Conservation (phyloP, 2,329 filamentous ascomycete species). For the Sporothrix euskadiensis region DNA sequence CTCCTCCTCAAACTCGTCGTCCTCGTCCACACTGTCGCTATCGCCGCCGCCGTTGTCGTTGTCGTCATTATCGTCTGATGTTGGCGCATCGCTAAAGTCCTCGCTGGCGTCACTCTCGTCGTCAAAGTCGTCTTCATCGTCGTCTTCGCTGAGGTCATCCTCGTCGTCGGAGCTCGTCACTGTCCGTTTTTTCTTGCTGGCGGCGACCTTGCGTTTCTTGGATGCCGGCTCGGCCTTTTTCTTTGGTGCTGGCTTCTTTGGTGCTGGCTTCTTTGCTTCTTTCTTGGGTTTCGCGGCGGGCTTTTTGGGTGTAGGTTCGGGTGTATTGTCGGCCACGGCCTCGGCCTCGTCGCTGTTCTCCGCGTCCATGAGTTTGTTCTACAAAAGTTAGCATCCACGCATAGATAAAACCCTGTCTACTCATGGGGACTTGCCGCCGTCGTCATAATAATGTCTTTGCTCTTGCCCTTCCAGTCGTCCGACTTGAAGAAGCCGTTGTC, state of each 20-base stretch:
- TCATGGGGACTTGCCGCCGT: slow-evolving; percentile 48
- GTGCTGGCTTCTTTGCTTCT: neutral
- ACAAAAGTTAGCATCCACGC: neutral
- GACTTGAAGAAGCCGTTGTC: slow-evolving; percentile 53
- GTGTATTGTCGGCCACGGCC: slow-evolving; percentile 20
- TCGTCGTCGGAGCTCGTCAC: slow-evolving; percentile 17
- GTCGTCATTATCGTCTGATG: slow-evolving; percentile 10
- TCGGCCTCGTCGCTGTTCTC: slow-evolving; percentile 16
- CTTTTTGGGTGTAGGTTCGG: neutral
- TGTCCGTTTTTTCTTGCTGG: slow-evolving; percentile 7
- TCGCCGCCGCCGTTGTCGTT: slow-evolving; percentile 8
- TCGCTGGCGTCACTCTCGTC: neutral
- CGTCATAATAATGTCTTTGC: slow-evolving; percentile 58
- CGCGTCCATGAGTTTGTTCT: slow-evolving; percentile 28
- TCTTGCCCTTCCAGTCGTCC: slow-evolving; percentile 58
- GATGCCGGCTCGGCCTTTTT: slow-evolving; percentile 33
- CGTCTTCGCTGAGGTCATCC: slow-evolving; percentile 23
- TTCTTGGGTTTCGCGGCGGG: neutral
- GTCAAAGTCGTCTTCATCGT: slow-evolving; percentile 24
- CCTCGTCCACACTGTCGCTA: slow-evolving; percentile 20
- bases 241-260: neutral
- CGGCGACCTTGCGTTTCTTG: slow-evolving; percentile 23
- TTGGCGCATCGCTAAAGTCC: slow-evolving; percentile 28
- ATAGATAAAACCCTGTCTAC: no score
- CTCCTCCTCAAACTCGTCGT: slow-evolving; percentile 21